Evolutionary conservation across 345 rosid genomes (phyloP).

Genomic region (Brassica rapa): DNA sequence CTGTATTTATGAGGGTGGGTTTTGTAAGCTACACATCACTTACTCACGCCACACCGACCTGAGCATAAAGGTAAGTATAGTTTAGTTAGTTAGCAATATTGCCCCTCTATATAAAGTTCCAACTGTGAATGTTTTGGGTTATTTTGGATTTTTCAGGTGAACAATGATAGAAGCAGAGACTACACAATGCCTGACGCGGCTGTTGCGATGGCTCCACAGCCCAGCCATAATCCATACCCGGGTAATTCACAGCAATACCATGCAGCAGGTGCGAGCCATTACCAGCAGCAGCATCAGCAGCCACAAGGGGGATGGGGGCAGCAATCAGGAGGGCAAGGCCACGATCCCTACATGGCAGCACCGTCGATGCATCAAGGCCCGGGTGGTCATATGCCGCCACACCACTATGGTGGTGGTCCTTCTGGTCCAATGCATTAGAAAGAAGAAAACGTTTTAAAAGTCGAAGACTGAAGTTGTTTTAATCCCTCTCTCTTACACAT

Average conservation of each 20-base stretch:
- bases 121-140: neutral
- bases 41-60: constrained; percentile 96
- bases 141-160: neutral
- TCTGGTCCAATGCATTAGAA: constrained; percentile 54
- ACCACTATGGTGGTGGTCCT: constrained; percentile 44
- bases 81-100: neutral
- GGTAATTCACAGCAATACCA: constrained; percentile 45
- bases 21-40: constrained; percentile 94
- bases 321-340: constrained; percentile 39
- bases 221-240: neutral
- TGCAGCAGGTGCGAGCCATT: constrained; percentile 54
- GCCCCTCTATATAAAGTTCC: neutral
- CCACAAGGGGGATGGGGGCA: constrained; percentile 71
- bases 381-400: constrained; percentile 39
- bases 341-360: constrained; percentile 56
- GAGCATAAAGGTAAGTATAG: constrained; percentile 69
- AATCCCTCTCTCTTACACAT: neutral
- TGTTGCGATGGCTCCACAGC: neutral
- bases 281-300: constrained; percentile 43
- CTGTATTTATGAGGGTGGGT: constrained; percentile 96
- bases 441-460: neutral
- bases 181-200: neutral
- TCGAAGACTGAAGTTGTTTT: constrained; percentile 21
- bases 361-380: constrained; percentile 53
- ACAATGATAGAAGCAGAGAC: neutral